Conservation (phyloP, 176 grass and related monocot genomes). For the Themeda triandra region DNA sequence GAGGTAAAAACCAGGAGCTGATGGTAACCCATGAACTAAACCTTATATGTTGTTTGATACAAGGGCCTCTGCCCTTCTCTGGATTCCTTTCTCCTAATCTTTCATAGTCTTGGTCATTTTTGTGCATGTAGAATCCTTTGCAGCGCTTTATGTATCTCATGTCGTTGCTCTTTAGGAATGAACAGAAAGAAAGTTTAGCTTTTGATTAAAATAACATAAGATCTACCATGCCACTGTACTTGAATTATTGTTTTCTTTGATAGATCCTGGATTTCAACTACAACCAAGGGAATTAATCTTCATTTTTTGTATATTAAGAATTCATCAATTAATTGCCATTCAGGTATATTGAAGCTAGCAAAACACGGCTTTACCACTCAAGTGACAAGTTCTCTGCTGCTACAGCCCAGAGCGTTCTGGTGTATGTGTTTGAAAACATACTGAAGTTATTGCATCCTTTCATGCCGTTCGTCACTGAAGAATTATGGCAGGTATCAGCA, state of each 20-base stretch:
- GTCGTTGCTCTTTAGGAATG: background rate
- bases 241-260: background rate
- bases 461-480: conserved; percentile 98
- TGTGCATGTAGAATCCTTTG: background rate
- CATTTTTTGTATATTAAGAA: background rate
- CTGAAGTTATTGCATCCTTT: conserved; percentile 92
- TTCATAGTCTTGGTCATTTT: background rate
- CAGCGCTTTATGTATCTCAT: background rate
- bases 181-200: background rate
- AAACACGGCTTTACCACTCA: conserved; percentile 90
- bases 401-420: conserved; percentile 61
- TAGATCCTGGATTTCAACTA: conserved; percentile 16
- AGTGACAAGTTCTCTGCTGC: conserved; percentile 53
- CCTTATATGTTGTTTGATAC: background rate
- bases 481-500: conserved; percentile 92
- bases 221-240: background rate
- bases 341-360: conserved; percentile 99
- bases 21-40: background rate
- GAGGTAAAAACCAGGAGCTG: background rate
- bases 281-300: background rate
- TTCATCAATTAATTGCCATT: conserved; percentile 1
- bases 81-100: background rate
- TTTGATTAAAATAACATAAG: background rate
- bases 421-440: conserved; percentile 98
- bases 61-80: background rate